A percentile compares a stretch with the other conserved stretches of the same genome.
These are phyloP conservation scores for Fraxinus excelsior DNA, from an alignment of 257 asterid species.

Conservation along the genomic window DNA sequence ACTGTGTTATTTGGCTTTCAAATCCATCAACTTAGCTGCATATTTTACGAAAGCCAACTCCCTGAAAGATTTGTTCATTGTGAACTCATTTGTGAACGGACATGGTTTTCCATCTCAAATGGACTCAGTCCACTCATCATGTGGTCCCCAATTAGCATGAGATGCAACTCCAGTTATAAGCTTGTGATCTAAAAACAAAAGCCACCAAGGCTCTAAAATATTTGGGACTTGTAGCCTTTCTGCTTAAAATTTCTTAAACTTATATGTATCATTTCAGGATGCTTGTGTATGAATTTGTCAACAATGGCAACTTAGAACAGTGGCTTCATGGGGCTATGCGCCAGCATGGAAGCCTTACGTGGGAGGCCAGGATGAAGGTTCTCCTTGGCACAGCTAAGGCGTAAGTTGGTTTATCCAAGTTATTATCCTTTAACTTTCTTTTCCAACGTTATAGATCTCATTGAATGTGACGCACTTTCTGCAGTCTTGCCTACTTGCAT, in stretches of 20 bases:
- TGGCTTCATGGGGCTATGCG: slow-evolving; percentile 99
- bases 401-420: slow-evolving; percentile 49
- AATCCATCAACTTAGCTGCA: background rate
- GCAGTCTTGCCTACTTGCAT: slow-evolving; percentile 90
- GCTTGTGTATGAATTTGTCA: slow-evolving; percentile 85
- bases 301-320: slow-evolving; percentile 90
- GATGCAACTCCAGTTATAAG: background rate
- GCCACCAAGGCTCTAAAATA: slow-evolving; percentile 6
- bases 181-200: background rate
- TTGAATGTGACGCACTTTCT: slow-evolving; percentile 20
- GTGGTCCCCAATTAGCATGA: background rate
- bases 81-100: background rate
- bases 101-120: background rate
- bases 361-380: slow-evolving; percentile 93
- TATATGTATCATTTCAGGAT: slow-evolving; percentile 43
- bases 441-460: slow-evolving; percentile 5
- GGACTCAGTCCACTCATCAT: background rate
- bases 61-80: background rate
- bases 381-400: slow-evolving; percentile 99
- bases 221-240: background rate
- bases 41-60: background rate
- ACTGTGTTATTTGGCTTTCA: slow-evolving; percentile 13
- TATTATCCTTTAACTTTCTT: background rate
- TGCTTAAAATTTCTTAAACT: slow-evolving; percentile 18
- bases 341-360: slow-evolving; percentile 85